These are phyloP conservation scores for Colletotrichum orchidophilum DNA, from an alignment of 2,329 filamentous ascomycete genomes.

Conservation along the genomic window DNA sequence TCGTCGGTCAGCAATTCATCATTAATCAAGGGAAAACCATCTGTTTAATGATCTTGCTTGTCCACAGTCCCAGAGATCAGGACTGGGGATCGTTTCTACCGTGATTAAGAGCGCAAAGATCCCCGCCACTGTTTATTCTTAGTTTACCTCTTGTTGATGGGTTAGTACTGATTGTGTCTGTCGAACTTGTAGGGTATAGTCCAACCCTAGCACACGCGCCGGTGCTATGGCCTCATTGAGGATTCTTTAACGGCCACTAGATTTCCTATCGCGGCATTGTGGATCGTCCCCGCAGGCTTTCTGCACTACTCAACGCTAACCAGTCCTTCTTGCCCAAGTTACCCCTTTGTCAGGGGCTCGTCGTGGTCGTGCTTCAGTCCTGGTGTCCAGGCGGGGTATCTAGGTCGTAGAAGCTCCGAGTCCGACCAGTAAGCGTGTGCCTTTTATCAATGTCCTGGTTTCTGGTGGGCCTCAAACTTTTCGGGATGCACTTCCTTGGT, in stretches of 20 bases:
- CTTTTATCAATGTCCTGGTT: conserved; percentile 16
- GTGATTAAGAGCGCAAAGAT: background rate
- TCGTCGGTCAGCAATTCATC: no score
- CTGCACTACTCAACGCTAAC: background rate
- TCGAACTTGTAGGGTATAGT: background rate
- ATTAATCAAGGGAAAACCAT: no score
- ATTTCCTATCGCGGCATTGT: conserved; percentile 1
- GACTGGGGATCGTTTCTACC: background rate
- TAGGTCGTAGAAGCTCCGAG: background rate
- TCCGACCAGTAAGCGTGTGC: conserved; percentile 4
- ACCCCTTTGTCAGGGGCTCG: conserved; percentile 4
- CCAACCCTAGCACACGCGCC: background rate
- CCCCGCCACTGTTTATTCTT: no score
- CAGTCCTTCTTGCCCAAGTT: background rate
- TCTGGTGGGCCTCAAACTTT: background rate
- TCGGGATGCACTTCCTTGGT: background rate
- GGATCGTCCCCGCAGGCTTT: conserved; percentile 3
- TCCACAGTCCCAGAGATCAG: no score
- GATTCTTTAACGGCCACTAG: conserved; percentile 1
- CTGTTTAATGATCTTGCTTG: no score
- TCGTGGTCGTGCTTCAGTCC: background rate
- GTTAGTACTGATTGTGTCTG: background rate
- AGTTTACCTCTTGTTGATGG: no score
- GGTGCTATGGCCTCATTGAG: background rate
- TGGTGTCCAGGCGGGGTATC: background rate